phyloP scores from a whole-genome alignment of 1,139 yeast genomes.

The Pichia sp. region DNA sequence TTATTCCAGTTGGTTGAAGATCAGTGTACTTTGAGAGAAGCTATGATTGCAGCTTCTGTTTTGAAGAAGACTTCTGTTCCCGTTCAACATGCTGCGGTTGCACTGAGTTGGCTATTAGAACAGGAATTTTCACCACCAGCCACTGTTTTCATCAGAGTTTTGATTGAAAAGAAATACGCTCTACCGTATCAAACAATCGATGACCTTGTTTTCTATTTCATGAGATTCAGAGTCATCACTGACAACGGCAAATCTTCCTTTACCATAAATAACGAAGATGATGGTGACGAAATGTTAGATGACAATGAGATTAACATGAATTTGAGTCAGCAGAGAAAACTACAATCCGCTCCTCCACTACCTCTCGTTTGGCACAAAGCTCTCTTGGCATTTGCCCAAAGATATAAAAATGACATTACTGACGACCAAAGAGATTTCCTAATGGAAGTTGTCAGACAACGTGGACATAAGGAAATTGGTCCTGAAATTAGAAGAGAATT shows the following conservation, averaged over 20 bases:
- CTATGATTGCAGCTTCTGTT: slow-evolving; percentile 91
- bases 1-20: slow-evolving; percentile 81
- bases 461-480: slow-evolving; percentile 82
- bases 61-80: slow-evolving; percentile 87
- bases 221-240: slow-evolving; percentile 64
- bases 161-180: slow-evolving; percentile 92
- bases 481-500: slow-evolving; percentile 94
- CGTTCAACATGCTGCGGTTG: slow-evolving; percentile 92
- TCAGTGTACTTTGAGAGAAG: slow-evolving; percentile 85
- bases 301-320: slow-evolving; percentile 28
- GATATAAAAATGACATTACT: slow-evolving; percentile 93
- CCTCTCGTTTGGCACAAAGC: slow-evolving; percentile 99
- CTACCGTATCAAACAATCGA: slow-evolving; percentile 94
- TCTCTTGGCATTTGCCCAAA: slow-evolving; percentile 85
- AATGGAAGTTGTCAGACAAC: slow-evolving; percentile 82
- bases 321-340: slow-evolving; percentile 19
- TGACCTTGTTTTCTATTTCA: slow-evolving; percentile 89
- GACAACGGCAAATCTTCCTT: slow-evolving; percentile 22
- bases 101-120: slow-evolving; percentile 75
- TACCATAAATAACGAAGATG: slow-evolving; percentile 18
- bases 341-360: slow-evolving; percentile 48
- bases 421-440: slow-evolving; percentile 95
- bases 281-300: slow-evolving; percentile 20
- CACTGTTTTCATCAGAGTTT: slow-evolving; percentile 80
- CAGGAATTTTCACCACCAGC: slow-evolving; percentile 84